Conservation (phyloP, 139 green algal species). For the Mychonastes homosphaera region DNA sequence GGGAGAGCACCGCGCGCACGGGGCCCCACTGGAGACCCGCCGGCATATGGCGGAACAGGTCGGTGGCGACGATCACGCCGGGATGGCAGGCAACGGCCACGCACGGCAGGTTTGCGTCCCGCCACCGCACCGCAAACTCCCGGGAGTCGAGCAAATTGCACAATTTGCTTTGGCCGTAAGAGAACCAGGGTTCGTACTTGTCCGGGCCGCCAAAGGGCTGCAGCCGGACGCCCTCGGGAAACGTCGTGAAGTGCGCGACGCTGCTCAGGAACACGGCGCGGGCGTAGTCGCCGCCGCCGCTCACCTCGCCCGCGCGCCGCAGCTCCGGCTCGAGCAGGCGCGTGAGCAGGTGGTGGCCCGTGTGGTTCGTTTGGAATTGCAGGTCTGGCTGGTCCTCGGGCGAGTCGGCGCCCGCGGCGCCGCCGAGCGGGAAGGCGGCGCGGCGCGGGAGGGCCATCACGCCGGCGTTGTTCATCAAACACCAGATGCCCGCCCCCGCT, state of each 20-base stretch:
- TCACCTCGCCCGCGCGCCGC: too few relatives aligned
- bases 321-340: too few relatives aligned
- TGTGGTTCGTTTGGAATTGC: background rate
- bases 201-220: background rate
- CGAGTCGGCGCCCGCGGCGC: background rate
- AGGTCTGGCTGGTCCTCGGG: background rate
- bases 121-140: conserved; percentile 26
- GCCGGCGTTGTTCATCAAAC: too few relatives aligned
- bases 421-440: background rate
- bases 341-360: background rate
- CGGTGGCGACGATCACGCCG: conserved; percentile 19
- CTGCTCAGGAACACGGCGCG: conserved; percentile 9
- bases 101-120: background rate
- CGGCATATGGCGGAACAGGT: conserved; percentile 16
- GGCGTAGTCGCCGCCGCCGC: background rate
- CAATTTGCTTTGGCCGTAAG: conserved; percentile 48
- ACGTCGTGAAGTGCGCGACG: conserved; percentile 17
- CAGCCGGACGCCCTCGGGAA: conserved; percentile 7
- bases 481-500: too few relatives aligned
- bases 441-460: too few relatives aligned
- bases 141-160: conserved; percentile 38
- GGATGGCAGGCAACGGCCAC: conserved; percentile 19
- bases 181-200: conserved; percentile 15
- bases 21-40: background rate
- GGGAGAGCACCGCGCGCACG: background rate